Base-by-base conservation (phyloP, 257 asterid species). In the Perilla frutescens region DNA sequence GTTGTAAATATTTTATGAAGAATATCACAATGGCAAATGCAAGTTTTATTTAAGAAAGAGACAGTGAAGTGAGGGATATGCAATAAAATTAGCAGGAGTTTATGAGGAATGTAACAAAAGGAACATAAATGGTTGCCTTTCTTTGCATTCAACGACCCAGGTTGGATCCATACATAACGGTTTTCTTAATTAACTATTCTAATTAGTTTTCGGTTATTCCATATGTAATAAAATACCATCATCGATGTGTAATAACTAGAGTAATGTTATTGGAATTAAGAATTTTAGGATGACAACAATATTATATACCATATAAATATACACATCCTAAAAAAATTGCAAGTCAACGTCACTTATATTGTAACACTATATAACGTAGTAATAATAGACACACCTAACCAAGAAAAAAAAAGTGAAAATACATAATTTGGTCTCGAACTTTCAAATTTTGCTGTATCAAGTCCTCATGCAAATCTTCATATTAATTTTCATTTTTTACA, bases 121-220 rank as follows among this genome's bases (percentile, higher is more conserved):
- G 58, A 56, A 54, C 65, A 37, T n/a, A 67, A 77, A 71, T 66
- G 53, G 58, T 32, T 41, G 63, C 41, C 40, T 32, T 26, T 81
- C 51, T 41, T 79, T 49, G 81, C 77, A 68, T 60, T 76, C 29
- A 70, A 82, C 70, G 67, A 60, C 41, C 44, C 11, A 8, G 11
- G 65, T 49, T 73, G 75, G 86, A 84, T 84, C 86, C 88, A 68
- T 65, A 15, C 68, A 71, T 74, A 81, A 84, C 86, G 83, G 83
- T 62, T 58, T 75, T 14, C 69, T 32, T 56, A 34, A 34, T 50
- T 31, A 70, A 62, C 61, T 64, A 66, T 70, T 79, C 66, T 63
- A 15, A 20, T 15, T 40, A 4, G 49, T 4, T 37, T n/a, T 61
- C 32, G 29, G 48, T 61, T 61, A 61, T 34, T 34, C 32, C n/a